These are phyloP conservation scores for Dendrocalamus latiflorus DNA, from an alignment of 202 grass and related monocot genomes.

Conservation along the genomic window DNA sequence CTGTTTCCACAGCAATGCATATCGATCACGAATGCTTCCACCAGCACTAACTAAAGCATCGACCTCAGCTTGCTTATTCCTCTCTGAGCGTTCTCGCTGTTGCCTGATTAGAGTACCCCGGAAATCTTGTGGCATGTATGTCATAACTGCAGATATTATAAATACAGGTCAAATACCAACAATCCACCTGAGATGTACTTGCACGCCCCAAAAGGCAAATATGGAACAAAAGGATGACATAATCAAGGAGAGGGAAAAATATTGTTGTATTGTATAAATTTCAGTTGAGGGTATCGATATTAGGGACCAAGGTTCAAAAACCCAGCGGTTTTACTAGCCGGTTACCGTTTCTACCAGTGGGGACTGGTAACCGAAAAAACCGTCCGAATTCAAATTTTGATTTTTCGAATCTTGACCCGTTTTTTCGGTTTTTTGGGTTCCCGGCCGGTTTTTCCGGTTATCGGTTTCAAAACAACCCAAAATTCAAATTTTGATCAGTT, in stretches of 20 bases:
- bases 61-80: conserved; percentile 81
- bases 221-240: conserved; percentile 1
- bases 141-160: conserved; percentile 88
- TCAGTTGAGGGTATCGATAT: neutral
- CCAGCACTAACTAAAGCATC: conserved; percentile 80
- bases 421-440: too few species aligned
- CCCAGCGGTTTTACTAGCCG: too few species aligned
- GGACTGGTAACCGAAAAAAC: too few species aligned
- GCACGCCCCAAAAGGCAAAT: neutral
- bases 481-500: too few species aligned
- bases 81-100: conserved; percentile 90
- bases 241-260: neutral
- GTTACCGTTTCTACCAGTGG: too few species aligned
- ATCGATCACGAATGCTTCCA: conserved; percentile 73
- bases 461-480: too few species aligned
- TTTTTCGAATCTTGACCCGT: too few species aligned
- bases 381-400: too few species aligned
- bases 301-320: neutral
- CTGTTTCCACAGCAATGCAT: conserved; percentile 84
- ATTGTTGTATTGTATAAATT: conserved; percentile 12
- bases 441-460: too few species aligned
- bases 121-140: conserved; percentile 99
- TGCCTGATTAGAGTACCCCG: conserved; percentile 85
- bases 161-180: conserved; percentile 24
- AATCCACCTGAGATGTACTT: neutral